phyloP scores from a whole-genome alignment of 208 protist species.

The Cochliopodium minus region DNA sequence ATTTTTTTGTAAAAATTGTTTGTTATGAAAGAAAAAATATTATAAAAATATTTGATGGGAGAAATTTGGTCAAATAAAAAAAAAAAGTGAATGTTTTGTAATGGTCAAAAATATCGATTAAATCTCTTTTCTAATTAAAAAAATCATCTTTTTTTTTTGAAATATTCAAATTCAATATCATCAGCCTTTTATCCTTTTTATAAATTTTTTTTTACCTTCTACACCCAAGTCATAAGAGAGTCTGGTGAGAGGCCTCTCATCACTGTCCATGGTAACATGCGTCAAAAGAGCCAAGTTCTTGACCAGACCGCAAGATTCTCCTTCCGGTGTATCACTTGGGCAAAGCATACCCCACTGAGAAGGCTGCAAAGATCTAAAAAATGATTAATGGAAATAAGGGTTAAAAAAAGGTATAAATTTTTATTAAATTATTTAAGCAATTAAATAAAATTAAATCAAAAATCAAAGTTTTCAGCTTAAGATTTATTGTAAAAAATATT shows the following conservation, averaged over 20 bases:
- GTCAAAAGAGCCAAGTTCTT: slow-evolving; percentile 97
- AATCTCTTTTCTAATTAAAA: not conserved
- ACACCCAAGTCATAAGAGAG: slow-evolving; percentile 36
- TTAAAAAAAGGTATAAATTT: not conserved
- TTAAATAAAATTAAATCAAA: slow-evolving; percentile 6
- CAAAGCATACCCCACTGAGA: slow-evolving; percentile 99
- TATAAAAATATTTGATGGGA: too few relatives aligned
- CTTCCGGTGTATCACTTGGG: slow-evolving; percentile 95
- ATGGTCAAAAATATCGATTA: not conserved
- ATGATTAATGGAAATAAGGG: slow-evolving; percentile 6
- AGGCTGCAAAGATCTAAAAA: slow-evolving; percentile 78
- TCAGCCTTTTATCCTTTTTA: not conserved
- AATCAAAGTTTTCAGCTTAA: too few relatives aligned
- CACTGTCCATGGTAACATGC: slow-evolving; percentile 89
- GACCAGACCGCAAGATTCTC: slow-evolving; percentile 93
- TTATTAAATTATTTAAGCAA: not conserved
- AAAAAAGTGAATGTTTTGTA: too few relatives aligned
- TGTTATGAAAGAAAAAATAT: not conserved
- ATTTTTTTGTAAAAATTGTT: not conserved
- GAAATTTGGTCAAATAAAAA: too few relatives aligned
- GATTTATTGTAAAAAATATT: too few relatives aligned
- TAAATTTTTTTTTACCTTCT: slow-evolving; percentile 20
- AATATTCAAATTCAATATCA: too few relatives aligned
- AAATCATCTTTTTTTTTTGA: too few relatives aligned
- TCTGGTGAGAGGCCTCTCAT: slow-evolving; percentile 44